Base-by-base conservation (phyloP, 352 stramenopile species). In the Aphanomyces astaci region DNA sequence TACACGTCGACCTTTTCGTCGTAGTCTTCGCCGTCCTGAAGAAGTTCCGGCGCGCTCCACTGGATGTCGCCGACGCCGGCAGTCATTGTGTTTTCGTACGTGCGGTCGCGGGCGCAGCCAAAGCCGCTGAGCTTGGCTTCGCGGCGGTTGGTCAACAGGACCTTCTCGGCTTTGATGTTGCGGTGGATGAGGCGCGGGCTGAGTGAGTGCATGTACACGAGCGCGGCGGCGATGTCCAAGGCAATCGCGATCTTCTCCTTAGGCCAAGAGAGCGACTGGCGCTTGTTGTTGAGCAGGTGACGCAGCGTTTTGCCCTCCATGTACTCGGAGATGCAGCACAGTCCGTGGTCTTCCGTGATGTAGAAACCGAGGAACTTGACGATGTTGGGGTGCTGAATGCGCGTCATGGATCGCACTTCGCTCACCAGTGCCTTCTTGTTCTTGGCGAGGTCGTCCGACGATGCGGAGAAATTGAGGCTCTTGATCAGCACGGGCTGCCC, bases 141-240 rank as follows among this genome's bases (percentile, higher is more conserved):
- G 59, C 80, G 72, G 0, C 78, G 72, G 4, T 86, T 49, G 0
- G 71, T 75, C 9, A 88, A 49, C 19, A 90, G 55, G 17, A 90
- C 73, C 24, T 87, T 87, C 0, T 80, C 74, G 1, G 80, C 84
- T 30, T 86, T 87, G 22, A 89, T 66, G 55, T 89, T 79, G 11
- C 81, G 79, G 40, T 89, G 81, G 9, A 90, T 73, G 0, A 90
- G 46, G 15, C 62, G 62, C 33, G 62, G 62, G 1, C 64, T 73
- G 52, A 88, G 81, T 15, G 78, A 87, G 54, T 90, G 82, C 48
- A 85, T 65, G 59, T 90, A 90, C 24, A 88, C 79, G 0, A 90
- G 66, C 0, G 78, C 82, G 24, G 86, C 75, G 4, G 72, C 77
- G 22, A 87, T 70, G 48, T 89, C 82, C 7, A 78, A 71, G 9